Evolutionary conservation across 768 basidiomycete species (phyloP), one percentile per base, ranked within the genome.

Genomic region (Podaxis rugospora): DNA sequence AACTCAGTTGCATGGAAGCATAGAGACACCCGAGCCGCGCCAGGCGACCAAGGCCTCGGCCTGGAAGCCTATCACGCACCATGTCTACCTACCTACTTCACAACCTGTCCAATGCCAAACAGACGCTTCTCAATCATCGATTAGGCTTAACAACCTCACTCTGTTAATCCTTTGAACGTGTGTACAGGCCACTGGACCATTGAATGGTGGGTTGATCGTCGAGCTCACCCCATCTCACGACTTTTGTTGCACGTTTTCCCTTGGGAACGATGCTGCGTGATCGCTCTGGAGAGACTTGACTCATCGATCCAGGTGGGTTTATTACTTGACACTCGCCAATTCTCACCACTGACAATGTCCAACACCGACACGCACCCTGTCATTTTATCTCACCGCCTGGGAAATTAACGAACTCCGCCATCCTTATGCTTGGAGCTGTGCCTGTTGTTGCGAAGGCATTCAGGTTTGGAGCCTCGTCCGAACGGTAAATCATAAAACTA

Each of bases 381-480:
- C 57, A 59, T 28, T 52, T 59, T 59, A 23, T 52, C 57, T 59
- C 37, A 10, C 35, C 23, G 25, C 37, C 21, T 21, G 44, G 18
- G 51, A 37, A 40, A 23, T 40, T 32, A 52, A 44, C 23, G 46
- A 57, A 49, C 46, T 39, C 23, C 28, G 37, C 36, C n/a, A 25
- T 28, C 9, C 23, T 50, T 7, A 9, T 36, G 39, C 25, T 42
- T 27, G 37, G 10, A 28, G 16, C 35, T 47, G 25, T 16, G 18
- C 55, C 44, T n/a, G 55, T 44, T 36, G 57, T 39, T 52, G 36
- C 39, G 57, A 42, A 16, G 39, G 25, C 13, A 37, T 59, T 52
- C 57, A 36, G 27, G 23, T n/a, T 32, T 23, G 42, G 57, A 59
- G 50, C 51, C 57, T 58, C 47, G 23, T 47, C 57, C 32, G 32